These are phyloP conservation scores for Chaetomium fimeti DNA, from an alignment of 495 filamentous ascomycete species.

Conservation along the genomic window DNA sequence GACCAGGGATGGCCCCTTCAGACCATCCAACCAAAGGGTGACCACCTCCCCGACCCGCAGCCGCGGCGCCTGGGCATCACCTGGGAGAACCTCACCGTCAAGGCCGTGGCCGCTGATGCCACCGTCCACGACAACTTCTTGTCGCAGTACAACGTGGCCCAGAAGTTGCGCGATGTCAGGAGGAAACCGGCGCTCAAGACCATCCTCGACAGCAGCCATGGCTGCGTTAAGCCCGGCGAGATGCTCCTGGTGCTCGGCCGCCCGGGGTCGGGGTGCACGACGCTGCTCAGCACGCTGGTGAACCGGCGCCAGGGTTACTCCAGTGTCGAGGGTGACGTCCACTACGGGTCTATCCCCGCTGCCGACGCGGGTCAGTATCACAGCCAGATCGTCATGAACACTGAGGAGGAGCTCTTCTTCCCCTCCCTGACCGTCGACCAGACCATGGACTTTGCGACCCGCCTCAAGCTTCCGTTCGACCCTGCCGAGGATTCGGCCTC, in stretches of 20 bases:
- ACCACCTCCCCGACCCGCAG: conserved; percentile 45
- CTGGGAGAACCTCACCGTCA: conserved; percentile 63
- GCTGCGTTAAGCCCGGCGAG: conserved; percentile 62
- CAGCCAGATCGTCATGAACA: conserved; percentile 56
- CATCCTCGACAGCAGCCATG: conserved; percentile 57
- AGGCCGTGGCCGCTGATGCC: conserved; percentile 41
- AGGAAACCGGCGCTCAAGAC: conserved; percentile 56
- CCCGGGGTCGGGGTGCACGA: conserved; percentile 74
- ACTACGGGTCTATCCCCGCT: conserved; percentile 62
- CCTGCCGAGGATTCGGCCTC: conserved; percentile 13
- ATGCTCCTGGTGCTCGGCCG: conserved; percentile 78
- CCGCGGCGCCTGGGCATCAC: conserved; percentile 57
- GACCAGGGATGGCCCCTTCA: conserved; percentile 44
- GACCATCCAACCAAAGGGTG: conserved; percentile 39
- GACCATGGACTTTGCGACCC: conserved; percentile 59
- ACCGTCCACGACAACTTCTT: conserved; percentile 48
- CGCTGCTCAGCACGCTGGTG: conserved; percentile 73
- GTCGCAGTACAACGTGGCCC: conserved; percentile 57
- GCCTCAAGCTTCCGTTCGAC: conserved; percentile 48
- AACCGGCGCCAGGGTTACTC: conserved; percentile 71
- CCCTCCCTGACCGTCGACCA: conserved; percentile 62
- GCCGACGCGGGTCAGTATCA: conserved; percentile 55
- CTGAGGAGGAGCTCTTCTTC: conserved; percentile 63
- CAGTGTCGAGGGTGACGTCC: conserved; percentile 63
- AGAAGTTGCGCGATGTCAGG: conserved; percentile 45